A percentile compares a stretch with the other conserved stretches of the same genome.
Evolutionary conservation across 2,329 filamentous ascomycete genomes (phyloP).

Genomic region (Drechslera avenae): DNA sequence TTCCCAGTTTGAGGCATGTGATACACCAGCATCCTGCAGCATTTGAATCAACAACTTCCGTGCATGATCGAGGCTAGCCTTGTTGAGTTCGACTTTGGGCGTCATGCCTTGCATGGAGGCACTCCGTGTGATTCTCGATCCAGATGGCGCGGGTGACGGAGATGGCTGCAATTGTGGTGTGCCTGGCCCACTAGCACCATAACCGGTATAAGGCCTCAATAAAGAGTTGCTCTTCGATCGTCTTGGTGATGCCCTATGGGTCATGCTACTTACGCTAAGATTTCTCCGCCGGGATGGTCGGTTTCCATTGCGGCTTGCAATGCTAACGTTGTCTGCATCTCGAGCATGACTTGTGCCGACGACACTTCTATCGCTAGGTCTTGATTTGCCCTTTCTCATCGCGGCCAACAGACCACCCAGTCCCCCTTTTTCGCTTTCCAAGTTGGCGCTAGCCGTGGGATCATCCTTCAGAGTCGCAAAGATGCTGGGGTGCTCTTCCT

Average conservation of each 20-base stretch:
- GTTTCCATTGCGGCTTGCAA: conserved; percentile 65
- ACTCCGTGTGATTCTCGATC: conserved; percentile 65
- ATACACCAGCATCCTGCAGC: conserved; percentile 74
- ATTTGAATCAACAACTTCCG: conserved; percentile 83
- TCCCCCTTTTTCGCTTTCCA: conserved; percentile 74
- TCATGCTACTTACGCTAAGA: conserved; percentile 79
- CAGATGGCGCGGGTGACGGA: conserved; percentile 34
- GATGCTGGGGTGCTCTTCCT: conserved; percentile 87
- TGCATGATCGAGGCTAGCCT: conserved; percentile 86
- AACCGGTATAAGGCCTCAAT: conserved; percentile 57
- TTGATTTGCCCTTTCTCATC: conserved; percentile 75
- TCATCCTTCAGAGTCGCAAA: conserved; percentile 74
- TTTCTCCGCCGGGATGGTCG: conserved; percentile 76
- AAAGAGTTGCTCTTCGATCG: conserved; percentile 61
- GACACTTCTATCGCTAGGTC: conserved; percentile 74
- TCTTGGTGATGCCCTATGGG: conserved; percentile 74
- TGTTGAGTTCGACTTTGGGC: conserved; percentile 82
- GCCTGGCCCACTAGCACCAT: conserved; percentile 21
- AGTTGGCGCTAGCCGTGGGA: conserved; percentile 62
- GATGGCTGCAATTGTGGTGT: conserved; percentile 34
- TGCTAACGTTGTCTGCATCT: conserved; percentile 67
- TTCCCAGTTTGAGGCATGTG: conserved; percentile 80
- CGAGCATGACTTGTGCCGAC: conserved; percentile 65
- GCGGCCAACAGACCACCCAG: conserved; percentile 74
- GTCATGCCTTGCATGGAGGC: conserved; percentile 80